Evolutionary conservation across 2,329 filamentous ascomycete species (phyloP).

Genomic region (Teratosphaeria pseudoeucalypti): DNA sequence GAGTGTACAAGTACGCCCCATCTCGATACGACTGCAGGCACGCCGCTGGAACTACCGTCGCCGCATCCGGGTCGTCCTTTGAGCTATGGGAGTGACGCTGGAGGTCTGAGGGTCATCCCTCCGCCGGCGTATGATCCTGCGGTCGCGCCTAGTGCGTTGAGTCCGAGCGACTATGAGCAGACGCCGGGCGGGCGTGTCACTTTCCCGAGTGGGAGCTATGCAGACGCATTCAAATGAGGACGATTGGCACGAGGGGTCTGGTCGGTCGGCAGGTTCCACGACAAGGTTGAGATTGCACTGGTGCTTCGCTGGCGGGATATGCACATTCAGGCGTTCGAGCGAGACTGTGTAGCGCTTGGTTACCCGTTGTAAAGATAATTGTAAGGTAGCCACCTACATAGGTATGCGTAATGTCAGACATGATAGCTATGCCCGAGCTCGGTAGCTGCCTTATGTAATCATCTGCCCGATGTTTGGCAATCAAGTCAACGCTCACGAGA

Average conservation of each 20-base stretch:
- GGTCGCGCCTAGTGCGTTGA: conserved; percentile 20
- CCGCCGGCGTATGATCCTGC: conserved; percentile 7
- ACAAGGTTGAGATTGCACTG: no score
- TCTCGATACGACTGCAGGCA: neutral
- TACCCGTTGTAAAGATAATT: neutral
- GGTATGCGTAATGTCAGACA: neutral
- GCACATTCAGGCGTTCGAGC: neutral
- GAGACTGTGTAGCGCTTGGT: neutral
- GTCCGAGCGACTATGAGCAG: conserved; percentile 26
- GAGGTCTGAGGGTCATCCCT: conserved; percentile 9
- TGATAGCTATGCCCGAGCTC: neutral
- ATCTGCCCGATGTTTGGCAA: neutral
- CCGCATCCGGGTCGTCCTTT: conserved; percentile 31
- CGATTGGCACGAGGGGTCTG: neutral
- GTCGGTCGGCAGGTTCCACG: no score
- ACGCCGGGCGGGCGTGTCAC: conserved; percentile 19
- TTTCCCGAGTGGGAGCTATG: conserved; percentile 6
- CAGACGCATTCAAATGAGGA: neutral
- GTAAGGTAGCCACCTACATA: neutral
- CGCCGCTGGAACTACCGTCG: conserved; percentile 9
- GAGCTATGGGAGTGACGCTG: conserved; percentile 26
- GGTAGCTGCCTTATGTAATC: neutral
- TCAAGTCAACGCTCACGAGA: neutral
- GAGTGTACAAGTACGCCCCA: neutral
- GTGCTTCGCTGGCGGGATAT: neutral